Percentiles rank a stretch among this genome's conserved stretches.
phyloP scores from a whole-genome alignment of 2,329 filamentous ascomycete genomes.

The Teratosphaeria pseudoeucalypti region DNA sequence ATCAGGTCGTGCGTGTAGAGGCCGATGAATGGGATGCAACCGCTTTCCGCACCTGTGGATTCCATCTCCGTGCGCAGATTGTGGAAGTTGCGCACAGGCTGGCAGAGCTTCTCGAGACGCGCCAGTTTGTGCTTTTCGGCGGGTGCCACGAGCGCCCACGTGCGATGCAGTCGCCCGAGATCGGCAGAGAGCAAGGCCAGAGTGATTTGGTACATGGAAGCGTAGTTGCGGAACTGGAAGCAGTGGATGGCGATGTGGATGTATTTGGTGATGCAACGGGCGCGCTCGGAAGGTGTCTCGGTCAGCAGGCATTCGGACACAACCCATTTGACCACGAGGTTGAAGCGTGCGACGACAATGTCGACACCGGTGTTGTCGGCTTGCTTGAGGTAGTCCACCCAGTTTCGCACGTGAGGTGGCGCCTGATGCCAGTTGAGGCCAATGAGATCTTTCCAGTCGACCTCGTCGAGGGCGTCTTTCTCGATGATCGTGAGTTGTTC shows the following conservation, averaged over 20 bases:
- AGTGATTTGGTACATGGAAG: slow-evolving; percentile 71
- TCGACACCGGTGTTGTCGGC: slow-evolving; percentile 52
- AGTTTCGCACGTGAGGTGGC: slow-evolving; percentile 37
- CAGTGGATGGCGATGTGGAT: slow-evolving; percentile 73
- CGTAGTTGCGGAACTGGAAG: slow-evolving; percentile 68
- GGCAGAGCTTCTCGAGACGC: slow-evolving; percentile 62
- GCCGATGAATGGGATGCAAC: slow-evolving; percentile 75
- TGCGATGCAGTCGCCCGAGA: slow-evolving; percentile 54
- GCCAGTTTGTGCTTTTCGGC: slow-evolving; percentile 55
- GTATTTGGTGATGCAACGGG: slow-evolving; percentile 66
- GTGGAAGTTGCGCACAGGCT: slow-evolving; percentile 68
- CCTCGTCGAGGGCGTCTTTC: slow-evolving; percentile 74
- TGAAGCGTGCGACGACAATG: slow-evolving; percentile 76
- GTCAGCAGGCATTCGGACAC: slow-evolving; percentile 72
- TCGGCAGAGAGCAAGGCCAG: slow-evolving; percentile 68
- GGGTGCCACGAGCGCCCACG: slow-evolving; percentile 60
- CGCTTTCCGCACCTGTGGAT: slow-evolving; percentile 44
- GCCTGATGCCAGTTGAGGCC: slow-evolving; percentile 72
- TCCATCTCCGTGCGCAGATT: slow-evolving; percentile 74
- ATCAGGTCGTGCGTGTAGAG: slow-evolving; percentile 74
- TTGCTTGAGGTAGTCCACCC: slow-evolving; percentile 70
- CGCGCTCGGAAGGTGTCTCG: slow-evolving; percentile 59
- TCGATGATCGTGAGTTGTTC: slow-evolving; percentile 80
- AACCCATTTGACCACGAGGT: slow-evolving; percentile 80
- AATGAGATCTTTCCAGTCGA: slow-evolving; percentile 80